Percentiles rank a stretch among this genome's conserved stretches.
Evolutionary conservation across 805 yeast genomes (phyloP).

Genomic region (Pichia exigua): DNA sequence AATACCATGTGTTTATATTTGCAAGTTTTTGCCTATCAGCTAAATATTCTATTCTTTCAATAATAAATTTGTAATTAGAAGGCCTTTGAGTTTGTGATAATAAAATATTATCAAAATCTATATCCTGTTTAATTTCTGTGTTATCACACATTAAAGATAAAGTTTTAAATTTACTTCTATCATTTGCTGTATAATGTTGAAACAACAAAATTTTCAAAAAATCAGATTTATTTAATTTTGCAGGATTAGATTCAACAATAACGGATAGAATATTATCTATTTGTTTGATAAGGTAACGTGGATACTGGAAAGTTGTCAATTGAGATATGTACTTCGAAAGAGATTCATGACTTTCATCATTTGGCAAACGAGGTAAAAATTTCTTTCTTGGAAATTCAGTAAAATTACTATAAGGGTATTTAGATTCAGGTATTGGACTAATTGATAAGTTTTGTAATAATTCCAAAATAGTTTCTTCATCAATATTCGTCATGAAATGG

Average conservation of each 20-base stretch:
- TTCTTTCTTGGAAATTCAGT: conserved; percentile 14
- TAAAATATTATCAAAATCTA: conserved; percentile 24
- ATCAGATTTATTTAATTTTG: conserved; percentile 15
- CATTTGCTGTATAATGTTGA: conserved; percentile 17
- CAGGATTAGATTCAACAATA: conserved; percentile 13
- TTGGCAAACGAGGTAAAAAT: conserved; percentile 16
- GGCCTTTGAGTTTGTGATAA: conserved; percentile 14
- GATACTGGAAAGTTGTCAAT: conserved; percentile 17
- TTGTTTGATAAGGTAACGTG: conserved; percentile 1
- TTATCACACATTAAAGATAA: conserved; percentile 17
- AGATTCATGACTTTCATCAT: background rate
- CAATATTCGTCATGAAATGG: conserved; percentile 7
- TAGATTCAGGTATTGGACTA: conserved; percentile 16
- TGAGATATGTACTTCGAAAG: conserved; percentile 16
- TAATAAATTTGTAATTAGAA: conserved; percentile 13
- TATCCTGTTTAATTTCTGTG: conserved; percentile 17
- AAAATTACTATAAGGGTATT: conserved; percentile 16
- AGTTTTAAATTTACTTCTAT: conserved; percentile 12
- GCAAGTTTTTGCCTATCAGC: conserved; percentile 10
- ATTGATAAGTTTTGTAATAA: conserved; percentile 16
- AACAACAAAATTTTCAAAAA: conserved; percentile 13
- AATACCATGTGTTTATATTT: conserved; percentile 26
- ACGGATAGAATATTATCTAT: conserved; percentile 13
- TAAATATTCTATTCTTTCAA: conserved; percentile 16
- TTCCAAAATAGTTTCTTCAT: conserved; percentile 17